Percentiles rank a stretch among this genome's conserved stretches.
These are phyloP conservation scores for Suillus subluteus DNA, from an alignment of 768 basidiomycete genomes.

Conservation along the genomic window DNA sequence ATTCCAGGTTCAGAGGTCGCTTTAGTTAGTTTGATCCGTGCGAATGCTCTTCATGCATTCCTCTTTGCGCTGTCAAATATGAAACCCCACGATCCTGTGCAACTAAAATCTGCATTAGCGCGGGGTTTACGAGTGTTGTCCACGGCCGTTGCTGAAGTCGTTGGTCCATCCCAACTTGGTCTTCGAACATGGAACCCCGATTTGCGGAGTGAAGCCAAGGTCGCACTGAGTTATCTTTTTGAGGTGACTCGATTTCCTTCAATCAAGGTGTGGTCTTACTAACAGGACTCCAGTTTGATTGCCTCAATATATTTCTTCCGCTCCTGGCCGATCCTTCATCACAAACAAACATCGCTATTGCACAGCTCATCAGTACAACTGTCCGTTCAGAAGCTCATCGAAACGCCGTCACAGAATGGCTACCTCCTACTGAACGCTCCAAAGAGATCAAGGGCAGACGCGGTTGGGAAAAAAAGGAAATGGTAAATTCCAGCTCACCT, in stretches of 20 bases:
- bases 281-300: conserved; percentile 46
- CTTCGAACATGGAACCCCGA: conserved; percentile 41
- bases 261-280: neutral
- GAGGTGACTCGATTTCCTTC: conserved; percentile 42
- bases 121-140: conserved; percentile 66
- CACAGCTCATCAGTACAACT: conserved; percentile 58
- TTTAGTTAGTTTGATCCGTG: conserved; percentile 56
- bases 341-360: conserved; percentile 52
- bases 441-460: conserved; percentile 61
- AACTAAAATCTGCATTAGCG: conserved; percentile 59
- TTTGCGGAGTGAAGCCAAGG: conserved; percentile 53
- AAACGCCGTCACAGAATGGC: conserved; percentile 58
- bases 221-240: conserved; percentile 62
- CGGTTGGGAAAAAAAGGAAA: conserved; percentile 73
- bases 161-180: conserved; percentile 74
- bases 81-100: conserved; percentile 36
- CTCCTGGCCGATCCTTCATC: conserved; percentile 51
- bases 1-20: conserved; percentile 59
- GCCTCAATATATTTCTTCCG: conserved; percentile 69
- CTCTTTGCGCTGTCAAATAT: conserved; percentile 63
- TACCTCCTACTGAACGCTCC: conserved; percentile 57
- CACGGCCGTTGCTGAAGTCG: conserved; percentile 62
- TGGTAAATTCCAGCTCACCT: conserved; percentile 40
- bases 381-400: conserved; percentile 57
- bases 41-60: conserved; percentile 61